Base-by-base conservation (phyloP, 1,284 basidiomycete species). In the Boletus calvinii region DNA sequence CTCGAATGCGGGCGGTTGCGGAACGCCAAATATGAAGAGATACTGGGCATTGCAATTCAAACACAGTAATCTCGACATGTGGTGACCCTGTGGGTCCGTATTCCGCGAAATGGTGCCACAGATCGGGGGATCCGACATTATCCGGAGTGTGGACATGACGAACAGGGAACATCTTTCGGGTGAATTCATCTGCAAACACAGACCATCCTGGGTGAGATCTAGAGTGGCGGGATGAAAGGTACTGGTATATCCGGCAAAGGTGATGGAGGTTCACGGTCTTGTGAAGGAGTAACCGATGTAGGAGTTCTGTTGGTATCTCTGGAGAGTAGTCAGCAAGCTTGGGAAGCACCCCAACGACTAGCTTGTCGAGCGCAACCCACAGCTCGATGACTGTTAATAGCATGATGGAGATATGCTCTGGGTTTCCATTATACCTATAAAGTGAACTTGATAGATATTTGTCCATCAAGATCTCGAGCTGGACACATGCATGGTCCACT, bases 221-320 rank as follows among this genome's bases (percentile, higher is more conserved):
- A 0, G 30, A 44, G 41, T 67, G 60, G 6, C 74, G 66, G n/a
- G 20, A 13, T 6, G 35, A 50, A 7, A 77, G 41, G 52, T 77
- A 68, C 0, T 49, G 32, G 44, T 67, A 60, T 3, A 74, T 56
- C 11, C 9, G 15, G 6, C 41, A 17, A 12, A 74, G 59, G 11
- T 69, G 42, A 20, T 34, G 42, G 5, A 44, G 18, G 10, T 34
- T 10, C 6, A 2, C 11, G 1, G 20, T 5, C 10, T 31, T 34
- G 20, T 20, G 20, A 11, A 44, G 18, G 5, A 44, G 20, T 26
- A 26, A 17, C 4, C 7, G 13, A 3, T 42, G 17, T 20, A 44
- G 10, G 15, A 26, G 10, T 6, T 30, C 2, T 5, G 5, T 20
- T 9, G 42, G 13, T 8, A 32, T 6, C 26, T 26, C 26, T 26